These are phyloP conservation scores for Podaxis rugospora DNA, from an alignment of 768 basidiomycete species.

Conservation along the genomic window DNA sequence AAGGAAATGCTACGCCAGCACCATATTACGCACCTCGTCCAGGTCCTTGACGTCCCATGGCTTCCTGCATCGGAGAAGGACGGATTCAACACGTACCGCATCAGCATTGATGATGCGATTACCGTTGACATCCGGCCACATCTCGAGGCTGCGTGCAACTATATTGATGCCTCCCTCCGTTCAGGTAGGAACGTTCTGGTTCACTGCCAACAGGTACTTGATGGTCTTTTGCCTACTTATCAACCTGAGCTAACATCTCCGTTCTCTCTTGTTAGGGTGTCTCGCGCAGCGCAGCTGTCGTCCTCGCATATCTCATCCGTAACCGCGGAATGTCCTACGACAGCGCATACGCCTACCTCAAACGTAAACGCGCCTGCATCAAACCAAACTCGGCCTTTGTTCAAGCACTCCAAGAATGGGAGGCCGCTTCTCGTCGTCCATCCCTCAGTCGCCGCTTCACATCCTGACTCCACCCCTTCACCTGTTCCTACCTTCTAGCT, in stretches of 20 bases:
- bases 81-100: constrained; percentile 54
- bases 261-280: constrained; percentile 48
- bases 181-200: constrained; percentile 66
- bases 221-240: background rate
- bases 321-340: constrained; percentile 72
- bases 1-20: constrained; percentile 43
- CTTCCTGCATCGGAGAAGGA: constrained; percentile 44
- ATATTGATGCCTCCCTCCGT: constrained; percentile 59
- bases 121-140: constrained; percentile 62
- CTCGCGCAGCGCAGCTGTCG: constrained; percentile 71
- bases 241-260: background rate
- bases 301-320: constrained; percentile 80
- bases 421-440: constrained; percentile 24
- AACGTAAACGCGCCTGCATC: constrained; percentile 63
- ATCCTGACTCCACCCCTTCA: constrained; percentile 8
- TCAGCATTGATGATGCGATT: constrained; percentile 62
- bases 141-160: constrained; percentile 61
- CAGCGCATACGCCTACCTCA: constrained; percentile 53
- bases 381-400: constrained; percentile 81
- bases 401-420: constrained; percentile 55
- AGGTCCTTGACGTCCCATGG: constrained; percentile 67
- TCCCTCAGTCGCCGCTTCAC: constrained; percentile 18
- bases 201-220: constrained; percentile 75
- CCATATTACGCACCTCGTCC: constrained; percentile 56
- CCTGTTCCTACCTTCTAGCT: background rate